Conservation (phyloP, 371 early-diverging fungal species). For the Mucor racemosus region DNA sequence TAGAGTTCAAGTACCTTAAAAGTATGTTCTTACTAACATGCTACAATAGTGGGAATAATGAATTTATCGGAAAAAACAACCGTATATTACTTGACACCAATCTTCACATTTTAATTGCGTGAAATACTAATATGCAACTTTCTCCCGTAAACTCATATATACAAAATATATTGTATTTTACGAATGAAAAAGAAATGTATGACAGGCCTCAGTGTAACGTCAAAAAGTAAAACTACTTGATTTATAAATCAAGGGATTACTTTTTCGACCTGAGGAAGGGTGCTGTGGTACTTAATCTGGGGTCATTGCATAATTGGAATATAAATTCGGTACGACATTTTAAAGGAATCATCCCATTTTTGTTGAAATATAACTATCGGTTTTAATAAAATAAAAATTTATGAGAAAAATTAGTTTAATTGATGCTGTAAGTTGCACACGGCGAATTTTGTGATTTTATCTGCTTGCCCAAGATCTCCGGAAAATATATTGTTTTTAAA, state of each 20-base stretch:
- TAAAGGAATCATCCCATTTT: background rate
- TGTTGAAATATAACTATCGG: background rate
- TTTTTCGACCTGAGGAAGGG: background rate
- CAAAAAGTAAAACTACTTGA: background rate
- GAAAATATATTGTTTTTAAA: background rate
- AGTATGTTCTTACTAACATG: background rate
- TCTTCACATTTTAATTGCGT: background rate
- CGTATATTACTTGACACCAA: background rate
- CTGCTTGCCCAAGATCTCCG: no score
- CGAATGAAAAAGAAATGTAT: background rate
- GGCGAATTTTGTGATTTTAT: no score
- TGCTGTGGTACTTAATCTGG: background rate
- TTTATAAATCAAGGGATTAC: background rate
- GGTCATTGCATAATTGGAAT: background rate
- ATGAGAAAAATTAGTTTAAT: background rate
- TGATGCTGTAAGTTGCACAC: no score
- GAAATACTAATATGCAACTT: background rate
- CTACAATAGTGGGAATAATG: background rate
- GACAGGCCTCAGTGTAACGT: background rate
- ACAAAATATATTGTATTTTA: no score
- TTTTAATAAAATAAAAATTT: background rate
- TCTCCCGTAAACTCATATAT: background rate
- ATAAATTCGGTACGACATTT: background rate
- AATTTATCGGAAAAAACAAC: background rate
- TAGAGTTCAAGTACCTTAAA: background rate